Evolutionary conservation across 1,284 basidiomycete species (phyloP).

Genomic region (Paramarasmius palmivorus): DNA sequence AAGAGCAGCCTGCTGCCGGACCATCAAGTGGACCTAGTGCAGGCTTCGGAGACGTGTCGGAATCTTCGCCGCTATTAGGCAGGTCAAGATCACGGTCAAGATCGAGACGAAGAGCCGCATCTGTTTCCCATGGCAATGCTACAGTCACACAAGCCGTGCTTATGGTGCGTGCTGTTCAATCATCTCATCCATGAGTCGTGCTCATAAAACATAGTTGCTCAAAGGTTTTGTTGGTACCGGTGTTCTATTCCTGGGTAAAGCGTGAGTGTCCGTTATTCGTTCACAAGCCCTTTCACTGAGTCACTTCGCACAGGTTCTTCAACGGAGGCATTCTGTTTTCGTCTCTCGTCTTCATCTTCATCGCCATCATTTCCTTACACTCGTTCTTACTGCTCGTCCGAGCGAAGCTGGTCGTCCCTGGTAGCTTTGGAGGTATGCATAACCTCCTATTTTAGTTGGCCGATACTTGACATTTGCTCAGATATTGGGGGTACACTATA

Average conservation of each 20-base stretch:
- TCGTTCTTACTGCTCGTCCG: conserved; percentile 93
- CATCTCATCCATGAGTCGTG: conserved; percentile 7
- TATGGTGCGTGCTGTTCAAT: conserved; percentile 60
- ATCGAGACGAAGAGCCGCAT: conserved; percentile 49
- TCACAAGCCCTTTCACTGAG: background rate
- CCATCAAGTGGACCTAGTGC: conserved; percentile 21
- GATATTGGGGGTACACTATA: conserved; percentile 95
- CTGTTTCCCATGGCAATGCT: conserved; percentile 75
- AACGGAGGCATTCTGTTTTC: conserved; percentile 97
- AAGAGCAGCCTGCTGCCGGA: conserved; percentile 32
- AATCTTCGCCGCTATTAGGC: conserved; percentile 47
- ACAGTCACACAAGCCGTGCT: conserved; percentile 87
- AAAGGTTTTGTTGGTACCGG: conserved; percentile 98
- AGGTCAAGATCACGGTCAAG: conserved; percentile 41
- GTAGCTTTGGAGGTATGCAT: conserved; percentile 87
- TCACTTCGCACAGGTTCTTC: conserved; percentile 64
- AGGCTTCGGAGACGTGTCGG: conserved; percentile 32
- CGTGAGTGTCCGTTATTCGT: conserved; percentile 43
- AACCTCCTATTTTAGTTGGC: background rate
- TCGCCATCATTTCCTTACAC: conserved; percentile 89
- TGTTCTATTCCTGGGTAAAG: conserved; percentile 94
- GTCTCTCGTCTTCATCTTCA: conserved; percentile 71
- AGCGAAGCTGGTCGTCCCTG: conserved; percentile 87
- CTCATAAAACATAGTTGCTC: conserved; percentile 57
- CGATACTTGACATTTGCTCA: conserved; percentile 28